Evolutionary conservation across 306 rosid genomes (phyloP).

Genomic region (Fragaria nilgerrensis): DNA sequence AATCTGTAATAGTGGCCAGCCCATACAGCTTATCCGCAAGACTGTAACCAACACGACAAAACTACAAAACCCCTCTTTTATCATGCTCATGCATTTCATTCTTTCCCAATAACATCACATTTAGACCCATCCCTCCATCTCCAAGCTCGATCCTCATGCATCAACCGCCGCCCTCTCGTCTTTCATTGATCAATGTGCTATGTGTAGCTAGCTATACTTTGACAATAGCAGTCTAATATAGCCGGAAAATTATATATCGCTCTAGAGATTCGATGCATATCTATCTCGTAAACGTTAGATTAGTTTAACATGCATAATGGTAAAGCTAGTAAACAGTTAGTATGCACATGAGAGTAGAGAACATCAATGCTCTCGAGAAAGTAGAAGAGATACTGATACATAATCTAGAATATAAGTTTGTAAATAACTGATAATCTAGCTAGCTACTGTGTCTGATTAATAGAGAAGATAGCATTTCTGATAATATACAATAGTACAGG

Average conservation of each 20-base stretch:
- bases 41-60: not conserved
- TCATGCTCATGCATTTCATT: not conserved
- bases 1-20: not conserved
- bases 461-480: not conserved
- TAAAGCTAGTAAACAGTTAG: no score
- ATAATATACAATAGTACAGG: not conserved
- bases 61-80: not conserved
- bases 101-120: not conserved
- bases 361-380: not conserved
- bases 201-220: no score
- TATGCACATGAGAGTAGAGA: not conserved
- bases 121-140: slow-evolving; percentile 11
- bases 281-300: no score
- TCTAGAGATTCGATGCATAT: no score
- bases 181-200: not conserved
- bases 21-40: slow-evolving; percentile 3
- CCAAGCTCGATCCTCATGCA: slow-evolving; percentile 10
- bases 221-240: no score
- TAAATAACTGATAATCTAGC: not conserved
- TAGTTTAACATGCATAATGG: no score
- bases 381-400: not conserved
- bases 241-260: no score
- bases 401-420: not conserved
- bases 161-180: slow-evolving; percentile 11
- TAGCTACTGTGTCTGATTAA: not conserved